Percentiles rank a stretch among this genome's conserved stretches.
Conservation (phyloP, 169 alveolate genomes). For the Hammondia hammondi region DNA sequence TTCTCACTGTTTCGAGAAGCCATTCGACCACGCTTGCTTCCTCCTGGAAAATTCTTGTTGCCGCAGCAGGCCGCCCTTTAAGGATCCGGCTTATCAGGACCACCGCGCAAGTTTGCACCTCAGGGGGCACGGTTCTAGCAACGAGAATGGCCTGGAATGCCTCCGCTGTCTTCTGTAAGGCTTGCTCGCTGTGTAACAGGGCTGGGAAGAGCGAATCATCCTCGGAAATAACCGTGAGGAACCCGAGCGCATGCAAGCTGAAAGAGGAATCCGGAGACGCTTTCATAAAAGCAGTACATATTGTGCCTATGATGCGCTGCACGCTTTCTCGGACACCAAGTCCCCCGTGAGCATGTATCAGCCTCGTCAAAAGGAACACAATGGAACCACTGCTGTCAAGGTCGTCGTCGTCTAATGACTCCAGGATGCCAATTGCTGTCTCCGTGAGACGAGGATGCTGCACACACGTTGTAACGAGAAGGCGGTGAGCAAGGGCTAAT, state of each 20-base stretch:
- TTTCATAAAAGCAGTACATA: not conserved
- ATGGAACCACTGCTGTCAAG: constrained; percentile 22
- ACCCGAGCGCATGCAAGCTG: constrained; percentile 4
- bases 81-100: constrained; percentile 46
- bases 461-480: not conserved
- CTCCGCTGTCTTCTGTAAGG: constrained; percentile 55
- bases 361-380: not conserved
- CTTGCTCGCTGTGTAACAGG: not conserved
- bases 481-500: not conserved
- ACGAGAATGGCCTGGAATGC: constrained; percentile 57
- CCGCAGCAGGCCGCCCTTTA: not conserved
- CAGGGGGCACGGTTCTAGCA: not conserved
- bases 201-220: not conserved
- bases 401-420: not conserved
- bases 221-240: constrained; percentile 17
- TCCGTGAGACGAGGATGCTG: not conserved
- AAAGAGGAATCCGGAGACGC: constrained; percentile 25
- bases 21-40: constrained; percentile 68
- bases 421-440: not conserved
- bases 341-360: not conserved
- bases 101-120: constrained; percentile 43
- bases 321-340: not conserved
- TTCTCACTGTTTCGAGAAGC: constrained; percentile 67
- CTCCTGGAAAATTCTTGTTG: constrained; percentile 38
- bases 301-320: not conserved